Percentiles rank a stretch among this genome's conserved stretches.
Evolutionary conservation across 2,329 filamentous ascomycete species (phyloP).

Genomic region (Samsoniella hepiali): DNA sequence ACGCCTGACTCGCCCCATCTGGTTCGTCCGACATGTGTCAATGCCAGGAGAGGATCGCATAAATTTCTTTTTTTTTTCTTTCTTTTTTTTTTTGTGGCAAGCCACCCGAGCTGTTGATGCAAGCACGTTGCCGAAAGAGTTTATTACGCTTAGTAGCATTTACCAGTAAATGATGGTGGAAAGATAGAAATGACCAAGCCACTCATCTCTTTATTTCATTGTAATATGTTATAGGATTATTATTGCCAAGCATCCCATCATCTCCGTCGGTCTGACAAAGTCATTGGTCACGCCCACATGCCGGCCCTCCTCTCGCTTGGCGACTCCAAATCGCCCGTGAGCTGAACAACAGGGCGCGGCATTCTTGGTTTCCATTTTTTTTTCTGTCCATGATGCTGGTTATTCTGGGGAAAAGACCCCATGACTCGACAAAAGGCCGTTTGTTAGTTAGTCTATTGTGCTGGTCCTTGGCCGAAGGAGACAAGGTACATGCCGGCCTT

Average conservation of each 20-base stretch:
- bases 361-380: background rate
- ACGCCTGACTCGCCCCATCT: slow-evolving; percentile 7
- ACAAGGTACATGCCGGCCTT: background rate
- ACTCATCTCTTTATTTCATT: background rate
- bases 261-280: background rate
- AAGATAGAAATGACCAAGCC: background rate
- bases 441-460: background rate
- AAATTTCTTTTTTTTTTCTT: background rate
- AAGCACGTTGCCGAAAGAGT: background rate
- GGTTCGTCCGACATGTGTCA: slow-evolving; percentile 12
- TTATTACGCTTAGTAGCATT: background rate
- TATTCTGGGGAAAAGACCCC: background rate
- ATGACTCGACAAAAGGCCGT: slow-evolving; percentile 3
- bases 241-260: background rate
- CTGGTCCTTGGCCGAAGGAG: background rate
- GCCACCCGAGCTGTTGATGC: background rate
- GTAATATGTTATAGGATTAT: background rate
- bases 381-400: background rate
- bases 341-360: background rate
- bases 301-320: background rate
- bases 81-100: background rate
- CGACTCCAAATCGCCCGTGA: background rate
- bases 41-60: background rate
- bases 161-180: no score
- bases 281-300: background rate